Conservation (phyloP, 2,329 filamentous ascomycete species). For the Ceratocystis destructans region DNA sequence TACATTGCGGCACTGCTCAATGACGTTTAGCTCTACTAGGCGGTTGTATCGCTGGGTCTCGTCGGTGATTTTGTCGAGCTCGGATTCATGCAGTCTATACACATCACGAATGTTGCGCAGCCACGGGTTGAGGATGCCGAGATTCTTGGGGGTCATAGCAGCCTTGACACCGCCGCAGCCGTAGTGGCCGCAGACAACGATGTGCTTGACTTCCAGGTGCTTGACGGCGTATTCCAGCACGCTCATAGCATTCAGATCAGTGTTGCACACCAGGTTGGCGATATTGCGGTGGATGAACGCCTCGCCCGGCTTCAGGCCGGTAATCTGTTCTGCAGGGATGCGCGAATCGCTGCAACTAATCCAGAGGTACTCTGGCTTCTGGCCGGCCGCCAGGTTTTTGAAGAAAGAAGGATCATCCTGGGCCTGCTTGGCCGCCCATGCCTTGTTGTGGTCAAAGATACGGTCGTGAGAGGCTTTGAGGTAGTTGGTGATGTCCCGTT, state of each 20-base stretch:
- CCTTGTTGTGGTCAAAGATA: constrained; percentile 54
- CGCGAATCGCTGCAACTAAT: constrained; percentile 85
- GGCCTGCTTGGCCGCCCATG: constrained; percentile 49
- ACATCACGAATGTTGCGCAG: constrained; percentile 61
- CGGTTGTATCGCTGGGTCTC: constrained; percentile 49
- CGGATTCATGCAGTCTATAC: constrained; percentile 55
- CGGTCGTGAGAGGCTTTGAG: constrained; percentile 50
- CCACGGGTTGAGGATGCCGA: constrained; percentile 61
- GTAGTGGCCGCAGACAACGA: constrained; percentile 67
- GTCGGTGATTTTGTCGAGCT: constrained; percentile 51
- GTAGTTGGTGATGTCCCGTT: constrained; percentile 28
- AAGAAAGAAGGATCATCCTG: constrained; percentile 52
- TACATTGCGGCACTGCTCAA: constrained; percentile 62
- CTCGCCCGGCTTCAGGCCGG: constrained; percentile 72
- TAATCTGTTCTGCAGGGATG: constrained; percentile 80
- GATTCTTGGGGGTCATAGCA: constrained; percentile 56
- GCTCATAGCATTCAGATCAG: constrained; percentile 64
- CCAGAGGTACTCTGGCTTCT: constrained; percentile 64
- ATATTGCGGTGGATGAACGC: constrained; percentile 94
- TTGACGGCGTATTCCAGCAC: constrained; percentile 80
- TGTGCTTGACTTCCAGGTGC: constrained; percentile 69
- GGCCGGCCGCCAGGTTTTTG: constrained; percentile 47
- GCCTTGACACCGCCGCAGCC: constrained; percentile 65
- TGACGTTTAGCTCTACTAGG: constrained; percentile 72
- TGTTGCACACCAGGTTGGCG: constrained; percentile 70